Evolutionary conservation across 208 protist species (phyloP), one percentile per base, ranked within the genome.

Genomic region (Acanthamoeba polyphaga): DNA sequence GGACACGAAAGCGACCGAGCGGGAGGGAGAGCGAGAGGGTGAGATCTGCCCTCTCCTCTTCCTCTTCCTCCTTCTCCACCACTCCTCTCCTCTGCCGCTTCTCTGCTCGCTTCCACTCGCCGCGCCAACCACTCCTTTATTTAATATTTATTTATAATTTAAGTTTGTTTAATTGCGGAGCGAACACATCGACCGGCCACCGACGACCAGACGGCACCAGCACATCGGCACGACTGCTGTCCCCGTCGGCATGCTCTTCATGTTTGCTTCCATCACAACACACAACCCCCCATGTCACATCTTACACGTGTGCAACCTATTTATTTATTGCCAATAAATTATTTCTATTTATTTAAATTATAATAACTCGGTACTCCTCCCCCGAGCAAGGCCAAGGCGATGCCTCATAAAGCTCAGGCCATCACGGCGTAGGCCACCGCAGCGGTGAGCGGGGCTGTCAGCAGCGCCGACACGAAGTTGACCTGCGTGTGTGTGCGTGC

Each of bases 251-350:
- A 15, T 7, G 27, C 27, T 29, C 27, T 29, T 49, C 34, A 38
- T 38, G 24, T 22, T 13, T 49, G 15, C 72, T 13, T 74, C 19
- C 55, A 22, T 22, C 55, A 15, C 27, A 3, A 29, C 62, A 12
- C 27, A 10, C 27, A 64, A 29, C 68, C 13, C 17, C 68, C 17
- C 68, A 24, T 49, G n/a, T 27, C 13, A 19, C n/a, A 13, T 80
- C 72, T 29, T 74, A 15, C 17, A 24, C 55, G 55, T 22, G 55
- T 60, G 19, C 7, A 72, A 10, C 78, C 78, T 87, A 88, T 88
- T 88, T 88, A 88, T 88, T 88, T 43, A 88, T 58, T 62, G n/a
- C 72, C 32, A 88, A 66, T 88, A 87, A 87, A 87, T 62, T 87
- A 87, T 87, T 87, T 87, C 2, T 87, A 87, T 87, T 60, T 78